Evolutionary conservation across 805 yeast genomes (phyloP).

Genomic region (Teunomyces pallodes): DNA sequence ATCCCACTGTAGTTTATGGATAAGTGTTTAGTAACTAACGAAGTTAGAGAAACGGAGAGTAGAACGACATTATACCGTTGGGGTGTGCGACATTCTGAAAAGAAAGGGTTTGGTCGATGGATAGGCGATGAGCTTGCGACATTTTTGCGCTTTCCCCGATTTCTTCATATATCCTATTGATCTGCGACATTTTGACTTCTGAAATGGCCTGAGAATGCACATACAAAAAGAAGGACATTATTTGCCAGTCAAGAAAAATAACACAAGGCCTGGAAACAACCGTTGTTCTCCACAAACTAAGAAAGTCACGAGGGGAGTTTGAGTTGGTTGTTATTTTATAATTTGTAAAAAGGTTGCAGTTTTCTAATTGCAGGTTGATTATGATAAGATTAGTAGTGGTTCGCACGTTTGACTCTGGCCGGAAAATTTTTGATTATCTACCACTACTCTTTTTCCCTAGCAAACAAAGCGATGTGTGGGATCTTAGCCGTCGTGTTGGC

Average conservation of each 20-base stretch:
- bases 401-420: not conserved
- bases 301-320: no score
- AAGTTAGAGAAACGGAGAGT: not conserved
- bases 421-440: conserved; percentile 1
- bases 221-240: no score
- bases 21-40: not conserved
- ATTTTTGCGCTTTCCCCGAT: not conserved
- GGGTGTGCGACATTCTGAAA: not conserved
- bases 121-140: not conserved
- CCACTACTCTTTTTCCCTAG: not conserved
- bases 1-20: conserved; percentile 1
- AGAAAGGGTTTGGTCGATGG: not conserved
- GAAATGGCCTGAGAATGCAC: no score
- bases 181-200: no score
- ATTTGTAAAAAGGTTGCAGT: no score
- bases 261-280: no score
- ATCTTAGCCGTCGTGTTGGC: conserved; percentile 84
- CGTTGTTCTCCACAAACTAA: no score
- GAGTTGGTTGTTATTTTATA: no score
- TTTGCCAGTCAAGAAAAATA: no score
- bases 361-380: no score
- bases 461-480: conserved; percentile 75
- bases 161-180: not conserved
- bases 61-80: not conserved
- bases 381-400: no score